Evolutionary conservation across 1,139 yeast species (phyloP).

Genomic region (Pichia terricola): DNA sequence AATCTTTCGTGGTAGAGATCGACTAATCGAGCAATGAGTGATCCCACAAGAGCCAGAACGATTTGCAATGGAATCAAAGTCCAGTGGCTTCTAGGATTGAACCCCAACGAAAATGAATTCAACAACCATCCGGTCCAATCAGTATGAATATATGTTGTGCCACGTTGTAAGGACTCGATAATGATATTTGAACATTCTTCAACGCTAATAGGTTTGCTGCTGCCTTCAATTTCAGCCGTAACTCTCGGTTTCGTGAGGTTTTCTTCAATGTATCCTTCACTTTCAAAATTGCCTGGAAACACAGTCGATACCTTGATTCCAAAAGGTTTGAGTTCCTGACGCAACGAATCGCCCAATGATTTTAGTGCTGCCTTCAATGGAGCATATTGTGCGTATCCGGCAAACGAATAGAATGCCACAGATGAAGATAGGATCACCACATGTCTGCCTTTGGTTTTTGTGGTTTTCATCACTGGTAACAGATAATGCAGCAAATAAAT

Average conservation of each 20-base stretch:
- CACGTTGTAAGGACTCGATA: slow-evolving; percentile 46
- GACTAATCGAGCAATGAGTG: slow-evolving; percentile 57
- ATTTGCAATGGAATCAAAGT: slow-evolving; percentile 34
- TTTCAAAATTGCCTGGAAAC: slow-evolving; percentile 81
- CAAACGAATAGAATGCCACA: slow-evolving; percentile 75
- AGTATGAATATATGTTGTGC: slow-evolving; percentile 70
- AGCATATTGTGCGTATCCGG: slow-evolving; percentile 86
- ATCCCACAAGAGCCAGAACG: slow-evolving; percentile 38
- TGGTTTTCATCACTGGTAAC: slow-evolving; percentile 33
- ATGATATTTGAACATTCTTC: slow-evolving; percentile 58
- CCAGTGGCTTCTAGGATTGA: slow-evolving; percentile 55
- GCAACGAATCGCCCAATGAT: slow-evolving; percentile 60
- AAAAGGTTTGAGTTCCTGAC: slow-evolving; percentile 72
- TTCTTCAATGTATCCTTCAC: slow-evolving; percentile 82
- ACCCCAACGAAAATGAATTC: slow-evolving; percentile 60
- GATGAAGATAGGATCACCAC: slow-evolving; percentile 73
- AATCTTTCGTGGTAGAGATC: slow-evolving; percentile 45
- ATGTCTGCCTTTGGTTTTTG: slow-evolving; percentile 33
- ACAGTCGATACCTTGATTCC: slow-evolving; percentile 54
- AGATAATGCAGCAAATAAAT: slow-evolving; percentile 60
- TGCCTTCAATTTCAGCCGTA: slow-evolving; percentile 76
- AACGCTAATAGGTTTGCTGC: slow-evolving; percentile 62
- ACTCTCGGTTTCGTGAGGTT: slow-evolving; percentile 79
- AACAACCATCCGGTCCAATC: slow-evolving; percentile 82
- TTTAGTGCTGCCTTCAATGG: slow-evolving; percentile 82